phyloP scores from a whole-genome alignment of 345 rosid genomes.

The Luvunga scandens region DNA sequence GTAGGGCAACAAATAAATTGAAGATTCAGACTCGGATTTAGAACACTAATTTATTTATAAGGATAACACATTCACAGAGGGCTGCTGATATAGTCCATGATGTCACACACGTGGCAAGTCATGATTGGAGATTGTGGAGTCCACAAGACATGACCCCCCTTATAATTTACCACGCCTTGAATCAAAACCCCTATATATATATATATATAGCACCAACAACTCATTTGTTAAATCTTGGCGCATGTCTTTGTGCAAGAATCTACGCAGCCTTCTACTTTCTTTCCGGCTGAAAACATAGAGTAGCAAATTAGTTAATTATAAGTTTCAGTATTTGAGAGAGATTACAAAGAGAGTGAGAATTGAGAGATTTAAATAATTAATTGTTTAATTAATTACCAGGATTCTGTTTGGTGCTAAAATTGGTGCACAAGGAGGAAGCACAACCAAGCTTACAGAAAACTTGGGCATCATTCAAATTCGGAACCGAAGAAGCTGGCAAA shows the following conservation, averaged over 20 bases:
- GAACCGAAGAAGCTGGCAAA: neutral
- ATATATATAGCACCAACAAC: too few species aligned
- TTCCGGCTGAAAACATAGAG: conserved; percentile 22
- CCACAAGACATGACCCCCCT: too few species aligned
- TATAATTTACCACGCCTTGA: too few species aligned
- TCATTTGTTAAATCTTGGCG: neutral
- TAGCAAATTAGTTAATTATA: neutral
- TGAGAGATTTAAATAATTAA: neutral
- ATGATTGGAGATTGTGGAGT: too few species aligned
- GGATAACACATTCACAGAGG: too few species aligned
- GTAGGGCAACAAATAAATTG: too few species aligned
- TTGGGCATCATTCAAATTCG: neutral
- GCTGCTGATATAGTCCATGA: too few species aligned
- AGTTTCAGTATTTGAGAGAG: neutral
- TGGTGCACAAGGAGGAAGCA: conserved; percentile 29
- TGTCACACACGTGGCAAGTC: too few species aligned
- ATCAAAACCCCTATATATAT: too few species aligned
- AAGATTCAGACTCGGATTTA: too few species aligned
- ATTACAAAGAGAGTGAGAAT: neutral
- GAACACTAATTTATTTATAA: too few species aligned
- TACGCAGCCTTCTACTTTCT: conserved; percentile 37
- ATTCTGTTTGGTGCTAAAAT: conserved; percentile 25
- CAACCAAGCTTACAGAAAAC: conserved; percentile 36
- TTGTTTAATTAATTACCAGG: conserved; percentile 14
- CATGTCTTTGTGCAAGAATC: conserved; percentile 28